These are phyloP conservation scores for Sindora glabra DNA, from an alignment of 306 rosid species.

Conservation along the genomic window DNA sequence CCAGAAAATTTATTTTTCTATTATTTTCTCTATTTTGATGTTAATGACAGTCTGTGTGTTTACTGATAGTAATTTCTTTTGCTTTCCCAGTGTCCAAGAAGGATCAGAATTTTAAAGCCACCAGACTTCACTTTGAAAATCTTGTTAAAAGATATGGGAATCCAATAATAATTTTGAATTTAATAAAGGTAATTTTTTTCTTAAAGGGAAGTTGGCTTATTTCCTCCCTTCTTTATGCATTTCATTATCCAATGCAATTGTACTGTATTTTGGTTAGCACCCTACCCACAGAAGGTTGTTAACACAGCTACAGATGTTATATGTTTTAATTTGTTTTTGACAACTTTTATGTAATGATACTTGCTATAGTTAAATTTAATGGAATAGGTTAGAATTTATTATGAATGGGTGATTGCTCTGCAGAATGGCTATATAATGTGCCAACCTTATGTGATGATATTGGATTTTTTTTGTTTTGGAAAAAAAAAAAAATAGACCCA, in stretches of 20 bases:
- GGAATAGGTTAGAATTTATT: too few relatives aligned
- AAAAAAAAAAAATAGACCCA: constrained; percentile 47
- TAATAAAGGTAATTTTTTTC: constrained; percentile 77
- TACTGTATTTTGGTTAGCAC: too few relatives aligned
- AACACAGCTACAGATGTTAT: too few relatives aligned
- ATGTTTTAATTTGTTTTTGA: too few relatives aligned
- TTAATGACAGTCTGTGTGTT: neutral
- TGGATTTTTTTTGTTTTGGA: neutral
- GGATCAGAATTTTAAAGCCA: constrained; percentile 75
- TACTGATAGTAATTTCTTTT: constrained; percentile 13
- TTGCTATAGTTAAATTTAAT: too few relatives aligned
- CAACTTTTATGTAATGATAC: too few relatives aligned
- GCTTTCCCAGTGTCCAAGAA: constrained; percentile 71
- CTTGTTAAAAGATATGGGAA: constrained; percentile 84
- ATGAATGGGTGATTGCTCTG: too few relatives aligned
- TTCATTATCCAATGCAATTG: too few relatives aligned
- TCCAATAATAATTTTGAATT: constrained; percentile 87
- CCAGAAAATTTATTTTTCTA: neutral
- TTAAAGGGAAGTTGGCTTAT: too few relatives aligned
- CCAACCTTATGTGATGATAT: constrained; percentile 11
- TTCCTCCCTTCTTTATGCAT: neutral
- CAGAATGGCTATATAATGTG: too few relatives aligned
- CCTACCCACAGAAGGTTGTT: too few relatives aligned
- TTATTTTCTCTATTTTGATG: constrained; percentile 7
- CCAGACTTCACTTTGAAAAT: constrained; percentile 89